Conservation (phyloP, 257 asterid genomes). For the Echium plantagineum region DNA sequence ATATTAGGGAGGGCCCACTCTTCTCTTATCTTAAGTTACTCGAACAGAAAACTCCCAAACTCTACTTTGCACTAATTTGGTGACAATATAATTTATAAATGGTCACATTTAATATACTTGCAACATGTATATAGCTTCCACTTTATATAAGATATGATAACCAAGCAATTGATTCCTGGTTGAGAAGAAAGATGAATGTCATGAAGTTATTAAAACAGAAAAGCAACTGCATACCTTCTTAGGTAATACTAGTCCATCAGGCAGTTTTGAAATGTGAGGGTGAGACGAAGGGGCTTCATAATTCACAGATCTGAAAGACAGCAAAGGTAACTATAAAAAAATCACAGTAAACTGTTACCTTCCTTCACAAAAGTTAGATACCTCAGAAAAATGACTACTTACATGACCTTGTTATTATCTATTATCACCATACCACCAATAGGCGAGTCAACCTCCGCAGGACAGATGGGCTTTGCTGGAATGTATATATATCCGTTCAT, state of each 20-base stretch:
- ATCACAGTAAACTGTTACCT: background rate
- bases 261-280: conserved; percentile 41
- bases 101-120: background rate
- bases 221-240: conserved; percentile 25
- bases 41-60: no score
- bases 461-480: conserved; percentile 32
- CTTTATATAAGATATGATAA: background rate
- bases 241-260: conserved; percentile 35
- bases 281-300: conserved; percentile 39
- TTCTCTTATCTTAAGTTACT: no score
- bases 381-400: conserved; percentile 13
- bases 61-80: no score
- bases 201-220: background rate
- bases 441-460: conserved; percentile 33
- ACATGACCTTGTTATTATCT: conserved; percentile 38
- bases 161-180: background rate
- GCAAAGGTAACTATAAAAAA: conserved; percentile 1
- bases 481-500: conserved; percentile 47
- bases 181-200: background rate
- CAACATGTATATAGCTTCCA: background rate
- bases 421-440: conserved; percentile 29
- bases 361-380: background rate
- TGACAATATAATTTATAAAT: no score
- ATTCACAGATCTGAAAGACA: conserved; percentile 33
- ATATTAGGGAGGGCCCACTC: no score